Conservation (phyloP, 2,329 filamentous ascomycete genomes). For the Fusarium sp. region DNA sequence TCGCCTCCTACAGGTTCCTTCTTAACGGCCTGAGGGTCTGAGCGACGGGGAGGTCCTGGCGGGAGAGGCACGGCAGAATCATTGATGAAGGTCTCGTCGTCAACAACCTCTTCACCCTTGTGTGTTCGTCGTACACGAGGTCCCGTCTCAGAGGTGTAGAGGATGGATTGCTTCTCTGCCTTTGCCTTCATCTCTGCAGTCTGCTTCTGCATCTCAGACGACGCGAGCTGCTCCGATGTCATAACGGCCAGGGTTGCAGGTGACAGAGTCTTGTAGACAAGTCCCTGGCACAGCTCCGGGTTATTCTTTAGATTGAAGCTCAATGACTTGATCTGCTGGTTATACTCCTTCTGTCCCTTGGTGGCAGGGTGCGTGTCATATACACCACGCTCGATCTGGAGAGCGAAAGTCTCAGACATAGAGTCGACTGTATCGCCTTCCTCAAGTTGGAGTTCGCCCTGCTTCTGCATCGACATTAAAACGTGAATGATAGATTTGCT, state of each 20-base stretch:
- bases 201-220: conserved; percentile 85
- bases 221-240: conserved; percentile 91
- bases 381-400: conserved; percentile 83
- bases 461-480: conserved; percentile 76
- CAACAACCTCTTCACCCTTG: conserved; percentile 93
- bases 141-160: conserved; percentile 77
- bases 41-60: conserved; percentile 40
- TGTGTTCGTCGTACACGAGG: conserved; percentile 90
- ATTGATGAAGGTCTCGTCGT: conserved; percentile 72
- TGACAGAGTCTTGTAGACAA: conserved; percentile 79
- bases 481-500: conserved; percentile 76
- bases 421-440: conserved; percentile 73
- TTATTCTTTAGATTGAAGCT: conserved; percentile 93
- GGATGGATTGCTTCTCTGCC: conserved; percentile 85
- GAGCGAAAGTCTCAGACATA: conserved; percentile 76
- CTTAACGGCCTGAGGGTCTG: conserved; percentile 51
- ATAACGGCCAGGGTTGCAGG: conserved; percentile 86
- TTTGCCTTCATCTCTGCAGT: conserved; percentile 82
- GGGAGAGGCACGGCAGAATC: conserved; percentile 53
- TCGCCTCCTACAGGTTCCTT: conserved; percentile 51
- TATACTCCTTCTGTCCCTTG: conserved; percentile 64
- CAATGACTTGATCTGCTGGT: conserved; percentile 78
- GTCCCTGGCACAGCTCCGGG: conserved; percentile 77
- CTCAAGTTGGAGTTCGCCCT: conserved; percentile 72
- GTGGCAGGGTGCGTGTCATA: conserved; percentile 66